Evolutionary conservation across 257 asterid genomes (phyloP), one percentile per base, ranked within the genome.

Genomic region (Anisodus tanguticus): DNA sequence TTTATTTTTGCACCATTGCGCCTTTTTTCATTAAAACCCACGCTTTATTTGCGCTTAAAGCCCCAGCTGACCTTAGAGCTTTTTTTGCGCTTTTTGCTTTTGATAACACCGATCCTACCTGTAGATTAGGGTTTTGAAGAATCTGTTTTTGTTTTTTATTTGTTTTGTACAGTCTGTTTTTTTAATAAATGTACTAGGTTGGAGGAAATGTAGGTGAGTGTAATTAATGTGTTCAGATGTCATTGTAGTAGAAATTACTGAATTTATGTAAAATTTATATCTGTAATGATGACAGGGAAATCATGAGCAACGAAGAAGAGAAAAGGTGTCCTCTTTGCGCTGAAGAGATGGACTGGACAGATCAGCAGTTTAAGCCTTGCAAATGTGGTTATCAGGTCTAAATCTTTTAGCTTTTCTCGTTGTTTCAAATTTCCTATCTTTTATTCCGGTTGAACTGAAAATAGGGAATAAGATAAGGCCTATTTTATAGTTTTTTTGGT

Each of bases 281-380:
- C 13, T 13, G 43, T 19, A 51, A 37, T 79, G 87, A 83, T 83
- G 83, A 88, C 84, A 91, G 89, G 90, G 91, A 89, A 88, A 95
- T 67, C 90, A 92, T 89, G 97, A 93, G 91, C 89, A 91, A 88
- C 87, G 98, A 94, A 93, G 99, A 91, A 89, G 98, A 94, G 95
- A 95, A 92, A 90, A 93, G 92, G 88, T 93, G 99, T 83, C 99
- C 98, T n/a, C 98, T 95, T 53, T 95, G 99, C 35, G 97, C 98
- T 1, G 98, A 96, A 91, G 99, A 94, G 87, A 94, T 94, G 99
- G 99, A 96, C 88, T 93, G 98, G 98, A 96, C 99, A 17, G 99
- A 96, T 89, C 98, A 90, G 89, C 99, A 94, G 88, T 94, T 96
- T 88, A 94, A 86, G 89, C 98, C 99, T 66, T 96, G 98, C 88